Percentiles rank a stretch among this genome's conserved stretches.
Evolutionary conservation across 2,329 filamentous ascomycete genomes (phyloP).

Genomic region (Chrysoporthe deuterocubensis): DNA sequence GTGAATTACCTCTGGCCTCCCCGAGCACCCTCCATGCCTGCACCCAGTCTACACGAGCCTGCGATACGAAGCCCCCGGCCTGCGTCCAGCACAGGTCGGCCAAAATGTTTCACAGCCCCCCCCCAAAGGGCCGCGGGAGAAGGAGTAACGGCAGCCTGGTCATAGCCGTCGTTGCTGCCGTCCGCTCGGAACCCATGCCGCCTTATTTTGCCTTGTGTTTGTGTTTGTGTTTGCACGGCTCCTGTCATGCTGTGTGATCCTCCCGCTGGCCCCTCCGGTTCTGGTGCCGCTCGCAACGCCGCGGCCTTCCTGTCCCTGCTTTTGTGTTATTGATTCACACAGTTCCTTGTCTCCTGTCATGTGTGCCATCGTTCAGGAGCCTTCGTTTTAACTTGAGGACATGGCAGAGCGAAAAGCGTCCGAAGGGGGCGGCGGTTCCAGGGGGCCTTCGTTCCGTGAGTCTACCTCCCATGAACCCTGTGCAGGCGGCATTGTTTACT

Average conservation of each 20-base stretch:
- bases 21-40: neutral
- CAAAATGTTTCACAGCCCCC: slow-evolving; percentile 27
- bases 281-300: slow-evolving; percentile 8
- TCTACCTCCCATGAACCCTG: slow-evolving; percentile 24
- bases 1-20: neutral
- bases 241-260: slow-evolving; percentile 29
- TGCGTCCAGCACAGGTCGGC: slow-evolving; percentile 19
- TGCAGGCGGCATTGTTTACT: slow-evolving; percentile 34
- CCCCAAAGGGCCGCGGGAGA: slow-evolving; percentile 16
- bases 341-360: slow-evolving; percentile 21
- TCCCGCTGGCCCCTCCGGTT: slow-evolving; percentile 15
- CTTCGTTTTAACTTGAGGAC: slow-evolving; percentile 24
- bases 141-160: slow-evolving; percentile 21
- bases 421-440: slow-evolving; percentile 48
- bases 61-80: slow-evolving; percentile 20
- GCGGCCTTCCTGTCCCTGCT: slow-evolving; percentile 5
- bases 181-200: slow-evolving; percentile 22
- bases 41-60: neutral
- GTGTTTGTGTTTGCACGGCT: slow-evolving; percentile 30
- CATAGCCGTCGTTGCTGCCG: slow-evolving; percentile 23
- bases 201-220: slow-evolving; percentile 29
- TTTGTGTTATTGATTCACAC: slow-evolving; percentile 9
- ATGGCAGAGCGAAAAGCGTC: slow-evolving; percentile 53
- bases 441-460: slow-evolving; percentile 58
- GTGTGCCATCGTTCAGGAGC: slow-evolving; percentile 17